Evolutionary conservation across 163 green algal genomes (phyloP).

Genomic region (Chlorella variabilis): DNA sequence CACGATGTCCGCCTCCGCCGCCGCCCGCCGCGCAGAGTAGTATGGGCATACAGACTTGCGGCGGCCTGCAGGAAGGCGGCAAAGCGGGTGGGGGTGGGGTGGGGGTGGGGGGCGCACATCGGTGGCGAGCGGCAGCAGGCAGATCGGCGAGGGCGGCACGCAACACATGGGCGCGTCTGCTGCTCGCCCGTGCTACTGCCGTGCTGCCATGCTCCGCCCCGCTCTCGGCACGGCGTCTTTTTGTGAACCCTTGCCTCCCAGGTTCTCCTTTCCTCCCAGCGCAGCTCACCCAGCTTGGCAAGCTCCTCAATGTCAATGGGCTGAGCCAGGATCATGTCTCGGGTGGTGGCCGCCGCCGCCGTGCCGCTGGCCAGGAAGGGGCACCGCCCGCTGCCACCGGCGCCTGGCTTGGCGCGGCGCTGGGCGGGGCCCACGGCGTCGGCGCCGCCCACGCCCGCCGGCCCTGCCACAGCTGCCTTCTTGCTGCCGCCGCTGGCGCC

Average conservation of each 20-base stretch:
- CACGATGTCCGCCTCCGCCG: conserved; percentile 85
- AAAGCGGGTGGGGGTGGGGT: too few species aligned
- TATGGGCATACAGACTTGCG: conserved; percentile 83
- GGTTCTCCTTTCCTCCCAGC: too few species aligned
- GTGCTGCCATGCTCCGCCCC: too few species aligned
- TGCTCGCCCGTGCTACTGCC: too few species aligned
- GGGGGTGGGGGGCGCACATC: too few species aligned
- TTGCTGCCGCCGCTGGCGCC: conserved; percentile 37
- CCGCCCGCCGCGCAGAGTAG: conserved; percentile 80
- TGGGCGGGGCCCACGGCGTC: background rate
- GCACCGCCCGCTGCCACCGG: conserved; percentile 48
- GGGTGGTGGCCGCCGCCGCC: conserved; percentile 39
- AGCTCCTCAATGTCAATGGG: conserved; percentile 90
- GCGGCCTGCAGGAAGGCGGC: conserved; percentile 19
- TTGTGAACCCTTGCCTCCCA: too few species aligned
- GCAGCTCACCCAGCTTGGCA: conserved; percentile 24
- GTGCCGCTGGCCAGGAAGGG: conserved; percentile 52
- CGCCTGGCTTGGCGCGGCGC: conserved; percentile 6
- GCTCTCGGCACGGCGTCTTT: too few species aligned
- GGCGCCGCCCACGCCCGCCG: background rate
- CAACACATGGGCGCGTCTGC: too few species aligned
- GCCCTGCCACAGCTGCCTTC: conserved; percentile 17
- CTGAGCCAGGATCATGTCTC: conserved; percentile 62
- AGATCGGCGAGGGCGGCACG: too few species aligned
- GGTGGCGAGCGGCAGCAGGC: conserved; percentile 9